Conservation (phyloP, 495 filamentous ascomycete species). For the Mytilinidion resinicola region DNA sequence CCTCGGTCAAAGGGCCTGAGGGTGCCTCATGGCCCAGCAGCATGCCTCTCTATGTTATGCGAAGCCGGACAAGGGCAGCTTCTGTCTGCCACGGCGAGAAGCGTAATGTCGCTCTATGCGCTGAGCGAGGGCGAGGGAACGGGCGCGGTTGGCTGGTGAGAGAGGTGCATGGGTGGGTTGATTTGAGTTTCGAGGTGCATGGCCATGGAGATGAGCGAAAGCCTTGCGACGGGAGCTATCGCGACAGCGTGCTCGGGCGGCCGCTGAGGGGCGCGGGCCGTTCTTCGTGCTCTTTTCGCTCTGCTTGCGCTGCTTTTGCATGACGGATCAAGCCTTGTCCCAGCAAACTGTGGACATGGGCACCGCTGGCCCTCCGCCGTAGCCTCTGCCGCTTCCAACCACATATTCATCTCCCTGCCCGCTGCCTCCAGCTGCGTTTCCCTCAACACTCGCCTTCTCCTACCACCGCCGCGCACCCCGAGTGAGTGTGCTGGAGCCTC, state of each 20-base stretch:
- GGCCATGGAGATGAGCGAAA: too few species aligned
- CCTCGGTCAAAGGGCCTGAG: not conserved
- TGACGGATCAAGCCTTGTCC: not conserved
- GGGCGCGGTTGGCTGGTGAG: too few species aligned
- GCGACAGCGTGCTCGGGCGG: too few species aligned
- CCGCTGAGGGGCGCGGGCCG: too few species aligned
- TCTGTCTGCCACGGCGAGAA: not conserved
- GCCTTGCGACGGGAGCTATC: too few species aligned
- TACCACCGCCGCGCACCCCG: conserved; percentile 1
- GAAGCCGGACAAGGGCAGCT: not conserved
- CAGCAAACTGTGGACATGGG: not conserved
- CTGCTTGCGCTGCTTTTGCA: not conserved
- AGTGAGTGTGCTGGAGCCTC: conserved; percentile 12
- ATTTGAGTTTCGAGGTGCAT: too few species aligned
- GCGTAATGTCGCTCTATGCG: too few species aligned
- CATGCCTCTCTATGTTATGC: not conserved
- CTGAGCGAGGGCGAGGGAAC: too few species aligned
- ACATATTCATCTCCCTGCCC: not conserved
- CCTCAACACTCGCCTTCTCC: not conserved
- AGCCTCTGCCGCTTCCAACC: not conserved
- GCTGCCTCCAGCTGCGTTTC: not conserved
- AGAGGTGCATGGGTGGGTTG: too few species aligned
- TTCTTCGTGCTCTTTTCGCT: too few species aligned
- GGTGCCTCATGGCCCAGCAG: not conserved
- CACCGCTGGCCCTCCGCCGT: not conserved